A percentile compares a stretch with the other conserved stretches of the same genome.
Conservation (phyloP, 148 eudicot species). For the Gaultheria prostrata region DNA sequence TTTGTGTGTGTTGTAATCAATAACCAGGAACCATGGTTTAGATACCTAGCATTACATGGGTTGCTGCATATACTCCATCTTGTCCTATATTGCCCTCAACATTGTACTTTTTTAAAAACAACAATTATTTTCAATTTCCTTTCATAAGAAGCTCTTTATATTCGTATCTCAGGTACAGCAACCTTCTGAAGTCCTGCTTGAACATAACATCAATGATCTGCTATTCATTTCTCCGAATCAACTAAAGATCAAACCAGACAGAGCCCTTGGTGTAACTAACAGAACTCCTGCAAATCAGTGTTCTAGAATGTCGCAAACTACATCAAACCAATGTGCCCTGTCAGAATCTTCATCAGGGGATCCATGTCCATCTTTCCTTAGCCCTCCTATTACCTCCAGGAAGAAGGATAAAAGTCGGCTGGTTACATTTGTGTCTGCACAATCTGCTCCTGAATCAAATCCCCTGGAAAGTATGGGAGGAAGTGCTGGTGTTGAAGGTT, state of each 20-base stretch:
- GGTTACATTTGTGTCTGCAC: slow-evolving; percentile 29
- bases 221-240: slow-evolving; percentile 49
- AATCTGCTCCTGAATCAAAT: slow-evolving; percentile 36
- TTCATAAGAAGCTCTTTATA: background rate
- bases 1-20: background rate
- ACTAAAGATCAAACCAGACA: slow-evolving; percentile 27
- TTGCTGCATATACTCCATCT: background rate
- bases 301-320: slow-evolving; percentile 30
- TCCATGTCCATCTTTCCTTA: slow-evolving; percentile 27
- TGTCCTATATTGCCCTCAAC: background rate
- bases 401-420: slow-evolving; percentile 41
- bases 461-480: slow-evolving; percentile 33
- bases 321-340: slow-evolving; percentile 27
- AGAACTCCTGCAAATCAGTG: slow-evolving; percentile 33
- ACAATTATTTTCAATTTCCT: background rate
- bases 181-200: slow-evolving; percentile 56
- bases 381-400: slow-evolving; percentile 36
- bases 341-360: slow-evolving; percentile 32
- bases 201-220: slow-evolving; percentile 40
- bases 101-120: background rate
- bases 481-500: slow-evolving; percentile 47
- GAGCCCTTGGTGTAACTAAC: slow-evolving; percentile 22
- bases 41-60: background rate
- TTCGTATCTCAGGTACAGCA: slow-evolving; percentile 33
- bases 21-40: background rate